Percentiles rank a stretch among this genome's conserved stretches.
Evolutionary conservation across 2,329 filamentous ascomycete species (phyloP).

Genomic region (Lecanicillium sp.): DNA sequence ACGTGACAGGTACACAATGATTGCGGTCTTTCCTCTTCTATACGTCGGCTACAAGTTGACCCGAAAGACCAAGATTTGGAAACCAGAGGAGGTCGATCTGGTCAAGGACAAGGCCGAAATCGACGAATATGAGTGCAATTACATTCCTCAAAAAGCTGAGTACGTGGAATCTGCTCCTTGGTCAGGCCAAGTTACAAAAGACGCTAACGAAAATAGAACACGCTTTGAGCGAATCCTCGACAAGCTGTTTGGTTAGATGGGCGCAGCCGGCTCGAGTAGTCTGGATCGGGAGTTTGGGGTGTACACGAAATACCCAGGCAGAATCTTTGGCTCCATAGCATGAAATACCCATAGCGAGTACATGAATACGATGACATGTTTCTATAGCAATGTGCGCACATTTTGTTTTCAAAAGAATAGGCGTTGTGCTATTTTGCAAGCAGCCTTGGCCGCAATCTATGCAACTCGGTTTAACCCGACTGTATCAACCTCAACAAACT

Average conservation of each 20-base stretch:
- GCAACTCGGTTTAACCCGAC: background rate
- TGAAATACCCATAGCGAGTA: background rate
- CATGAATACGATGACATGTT: background rate
- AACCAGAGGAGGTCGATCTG: slow-evolving; percentile 54
- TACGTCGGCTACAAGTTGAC: slow-evolving; percentile 65
- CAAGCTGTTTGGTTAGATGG: slow-evolving; percentile 11
- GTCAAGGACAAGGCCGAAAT: slow-evolving; percentile 54
- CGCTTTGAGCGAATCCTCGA: slow-evolving; percentile 15
- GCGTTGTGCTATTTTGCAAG: too few species aligned
- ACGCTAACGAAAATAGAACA: slow-evolving; percentile 3
- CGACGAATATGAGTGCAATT: slow-evolving; percentile 58
- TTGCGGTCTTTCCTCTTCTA: slow-evolving; percentile 60
- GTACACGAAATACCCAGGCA: background rate
- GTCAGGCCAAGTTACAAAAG: too few species aligned
- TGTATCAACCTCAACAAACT: background rate
- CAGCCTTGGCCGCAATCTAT: background rate
- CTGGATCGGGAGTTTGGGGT: background rate
- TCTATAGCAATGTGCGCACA: too few species aligned
- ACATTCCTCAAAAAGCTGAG: slow-evolving; percentile 44
- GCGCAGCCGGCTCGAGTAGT: background rate
- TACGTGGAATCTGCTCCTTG: slow-evolving; percentile 20
- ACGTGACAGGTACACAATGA: slow-evolving; percentile 54
- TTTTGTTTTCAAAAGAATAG: too few species aligned
- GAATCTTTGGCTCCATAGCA: too few species aligned
- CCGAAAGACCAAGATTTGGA: slow-evolving; percentile 51